Conservation (phyloP, 768 basidiomycete genomes). For the Strobilomyces dryophilus region DNA sequence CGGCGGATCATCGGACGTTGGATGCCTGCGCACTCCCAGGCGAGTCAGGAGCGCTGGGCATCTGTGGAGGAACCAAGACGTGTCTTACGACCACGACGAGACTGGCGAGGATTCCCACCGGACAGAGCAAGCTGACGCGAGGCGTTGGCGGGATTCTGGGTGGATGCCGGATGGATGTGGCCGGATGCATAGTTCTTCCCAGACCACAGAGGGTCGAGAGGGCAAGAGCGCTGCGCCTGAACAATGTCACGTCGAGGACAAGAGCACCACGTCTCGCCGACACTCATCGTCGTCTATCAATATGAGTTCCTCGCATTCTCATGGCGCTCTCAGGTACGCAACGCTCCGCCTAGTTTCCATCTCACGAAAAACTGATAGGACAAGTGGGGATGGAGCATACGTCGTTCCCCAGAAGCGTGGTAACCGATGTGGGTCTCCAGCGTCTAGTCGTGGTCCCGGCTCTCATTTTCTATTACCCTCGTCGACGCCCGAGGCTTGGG, state of each 20-base stretch:
- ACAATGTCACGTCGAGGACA: not conserved
- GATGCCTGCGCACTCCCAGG: not conserved
- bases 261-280: not conserved
- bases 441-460: not conserved
- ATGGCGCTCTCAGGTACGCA: constrained; percentile 4
- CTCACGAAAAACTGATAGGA: not conserved
- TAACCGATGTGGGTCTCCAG: not conserved
- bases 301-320: not conserved
- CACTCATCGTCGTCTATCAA: constrained; percentile 1
- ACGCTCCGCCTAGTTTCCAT: not conserved
- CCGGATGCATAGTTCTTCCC: not conserved
- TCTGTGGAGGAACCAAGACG: not conserved
- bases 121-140: constrained; percentile 9
- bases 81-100: constrained; percentile 1
- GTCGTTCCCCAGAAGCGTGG: constrained; percentile 20
- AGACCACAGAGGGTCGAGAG: constrained; percentile 2
- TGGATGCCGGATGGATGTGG: not conserved
- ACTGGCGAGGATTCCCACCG: constrained; percentile 2
- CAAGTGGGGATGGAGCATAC: constrained; percentile 9
- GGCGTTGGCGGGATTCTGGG: not conserved
- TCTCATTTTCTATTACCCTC: constrained; percentile 9
- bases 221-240: not conserved
- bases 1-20: not conserved
- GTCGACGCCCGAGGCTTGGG: constrained; percentile 9
- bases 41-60: not conserved